Conservation (phyloP, 2,329 filamentous ascomycete species). For the Xylaria multiplex region DNA sequence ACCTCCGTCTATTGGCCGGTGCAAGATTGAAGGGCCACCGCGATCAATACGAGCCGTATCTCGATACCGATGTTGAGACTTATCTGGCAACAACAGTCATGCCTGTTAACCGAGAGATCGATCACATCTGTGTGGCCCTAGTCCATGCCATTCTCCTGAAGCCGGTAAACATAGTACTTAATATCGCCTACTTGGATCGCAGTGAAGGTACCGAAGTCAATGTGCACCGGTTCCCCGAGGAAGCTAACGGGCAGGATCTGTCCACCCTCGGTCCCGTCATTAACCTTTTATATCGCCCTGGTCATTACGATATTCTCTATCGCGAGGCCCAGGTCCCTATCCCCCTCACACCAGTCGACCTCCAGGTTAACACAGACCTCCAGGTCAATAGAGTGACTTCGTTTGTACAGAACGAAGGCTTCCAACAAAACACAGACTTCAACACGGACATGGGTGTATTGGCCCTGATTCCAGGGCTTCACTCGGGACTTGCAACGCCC, state of each 20-base stretch:
- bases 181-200: conserved; percentile 91
- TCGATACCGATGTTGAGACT: conserved; percentile 67
- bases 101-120: conserved; percentile 82
- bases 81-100: conserved; percentile 76
- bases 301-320: conserved; percentile 96
- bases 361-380: conserved; percentile 63
- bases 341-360: conserved; percentile 40
- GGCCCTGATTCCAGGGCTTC: conserved; percentile 60
- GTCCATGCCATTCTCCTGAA: conserved; percentile 83
- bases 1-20: conserved; percentile 82
- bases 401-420: conserved; percentile 56
- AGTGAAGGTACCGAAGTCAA: conserved; percentile 82
- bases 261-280: conserved; percentile 62
- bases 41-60: conserved; percentile 76
- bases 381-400: conserved; percentile 64
- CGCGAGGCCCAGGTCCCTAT: conserved; percentile 49
- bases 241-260: conserved; percentile 58
- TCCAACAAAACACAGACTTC: conserved; percentile 55
- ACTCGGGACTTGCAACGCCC: conserved; percentile 11
- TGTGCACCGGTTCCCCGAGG: conserved; percentile 71
- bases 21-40: conserved; percentile 83
- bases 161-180: conserved; percentile 80
- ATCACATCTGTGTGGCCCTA: conserved; percentile 84
- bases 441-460: conserved; percentile 57
- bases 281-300: conserved; percentile 72